Percentiles rank a stretch among this genome's conserved stretches.
These are phyloP conservation scores for Penicillium bialowiezense DNA, from an alignment of 495 filamentous ascomycete genomes.

Conservation along the genomic window DNA sequence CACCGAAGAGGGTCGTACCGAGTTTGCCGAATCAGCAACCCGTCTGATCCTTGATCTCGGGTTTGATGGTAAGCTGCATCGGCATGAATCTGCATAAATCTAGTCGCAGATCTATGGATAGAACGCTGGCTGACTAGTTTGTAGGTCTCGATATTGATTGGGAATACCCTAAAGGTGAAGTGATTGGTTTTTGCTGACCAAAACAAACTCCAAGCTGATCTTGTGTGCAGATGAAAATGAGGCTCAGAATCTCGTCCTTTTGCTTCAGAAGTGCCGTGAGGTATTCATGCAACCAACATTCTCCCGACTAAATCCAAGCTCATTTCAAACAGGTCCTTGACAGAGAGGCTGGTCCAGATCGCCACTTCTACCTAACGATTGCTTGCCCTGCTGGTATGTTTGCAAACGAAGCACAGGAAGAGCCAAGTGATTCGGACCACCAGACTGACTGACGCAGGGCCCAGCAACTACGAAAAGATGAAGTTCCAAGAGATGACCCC, in stretches of 20 bases:
- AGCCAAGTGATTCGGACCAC: slow-evolving; percentile 15
- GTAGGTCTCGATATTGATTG: slow-evolving; percentile 62
- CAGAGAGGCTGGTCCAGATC: slow-evolving; percentile 50
- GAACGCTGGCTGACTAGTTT: slow-evolving; percentile 9
- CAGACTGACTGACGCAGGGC: slow-evolving; percentile 16
- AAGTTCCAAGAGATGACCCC: slow-evolving; percentile 66
- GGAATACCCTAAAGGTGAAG: slow-evolving; percentile 51
- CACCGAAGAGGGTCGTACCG: slow-evolving; percentile 62
- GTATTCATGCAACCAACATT: slow-evolving; percentile 20
- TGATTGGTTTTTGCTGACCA: not conserved
- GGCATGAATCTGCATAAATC: too few species aligned
- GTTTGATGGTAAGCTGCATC: slow-evolving; percentile 47
- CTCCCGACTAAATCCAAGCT: not conserved
- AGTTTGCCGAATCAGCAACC: slow-evolving; percentile 71
- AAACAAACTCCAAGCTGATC: slow-evolving; percentile 4
- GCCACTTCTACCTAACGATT: slow-evolving; percentile 73
- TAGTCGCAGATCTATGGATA: not conserved
- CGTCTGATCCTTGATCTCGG: slow-evolving; percentile 65
- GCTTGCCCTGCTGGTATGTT: slow-evolving; percentile 53
- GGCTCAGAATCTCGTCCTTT: slow-evolving; percentile 65
- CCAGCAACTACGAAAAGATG: slow-evolving; percentile 66
- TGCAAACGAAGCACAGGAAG: not conserved
- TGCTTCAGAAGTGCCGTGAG: slow-evolving; percentile 63
- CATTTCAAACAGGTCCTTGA: slow-evolving; percentile 51
- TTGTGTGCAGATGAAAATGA: slow-evolving; percentile 45